These are phyloP conservation scores for Bipolaris cookei DNA, from an alignment of 2,329 filamentous ascomycete genomes.

Conservation along the genomic window DNA sequence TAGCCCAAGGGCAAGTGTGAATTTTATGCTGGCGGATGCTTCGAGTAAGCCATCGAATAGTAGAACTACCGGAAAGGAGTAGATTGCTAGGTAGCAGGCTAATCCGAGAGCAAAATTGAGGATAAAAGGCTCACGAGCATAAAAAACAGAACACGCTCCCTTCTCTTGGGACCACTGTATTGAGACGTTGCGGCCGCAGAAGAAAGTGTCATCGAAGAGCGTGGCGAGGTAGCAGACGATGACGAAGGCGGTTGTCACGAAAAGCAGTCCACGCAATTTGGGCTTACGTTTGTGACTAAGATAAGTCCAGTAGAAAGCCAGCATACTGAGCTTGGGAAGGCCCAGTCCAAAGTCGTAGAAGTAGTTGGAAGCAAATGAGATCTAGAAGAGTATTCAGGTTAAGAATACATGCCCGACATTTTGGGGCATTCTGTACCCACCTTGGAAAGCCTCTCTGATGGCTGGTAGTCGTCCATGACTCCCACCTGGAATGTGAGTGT, in stretches of 20 bases:
- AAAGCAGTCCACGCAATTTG: conserved; percentile 28
- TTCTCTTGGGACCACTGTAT: conserved; percentile 16
- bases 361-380: conserved; percentile 31
- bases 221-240: conserved; percentile 25
- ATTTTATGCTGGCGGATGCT: no score
- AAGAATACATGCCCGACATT: no score
- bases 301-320: conserved; percentile 31
- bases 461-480: conserved; percentile 26
- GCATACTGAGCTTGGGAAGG: conserved; percentile 33
- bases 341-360: conserved; percentile 34
- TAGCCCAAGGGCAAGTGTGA: no score
- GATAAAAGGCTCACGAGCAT: conserved; percentile 20
- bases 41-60: no score
- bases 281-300: conserved; percentile 22
- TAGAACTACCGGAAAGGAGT: no score
- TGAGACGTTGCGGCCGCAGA: conserved; percentile 25
- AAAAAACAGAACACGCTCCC: not conserved
- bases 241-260: conserved; percentile 24
- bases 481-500: conserved; percentile 15
- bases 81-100: conserved; percentile 28
- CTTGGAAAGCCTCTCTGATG: conserved; percentile 26
- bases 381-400: no score
- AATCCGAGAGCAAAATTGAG: conserved; percentile 31
- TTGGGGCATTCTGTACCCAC: no score
- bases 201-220: conserved; percentile 32